These are phyloP conservation scores for Colletotrichum siamense DNA, from an alignment of 2,329 filamentous ascomycete genomes.

Conservation along the genomic window DNA sequence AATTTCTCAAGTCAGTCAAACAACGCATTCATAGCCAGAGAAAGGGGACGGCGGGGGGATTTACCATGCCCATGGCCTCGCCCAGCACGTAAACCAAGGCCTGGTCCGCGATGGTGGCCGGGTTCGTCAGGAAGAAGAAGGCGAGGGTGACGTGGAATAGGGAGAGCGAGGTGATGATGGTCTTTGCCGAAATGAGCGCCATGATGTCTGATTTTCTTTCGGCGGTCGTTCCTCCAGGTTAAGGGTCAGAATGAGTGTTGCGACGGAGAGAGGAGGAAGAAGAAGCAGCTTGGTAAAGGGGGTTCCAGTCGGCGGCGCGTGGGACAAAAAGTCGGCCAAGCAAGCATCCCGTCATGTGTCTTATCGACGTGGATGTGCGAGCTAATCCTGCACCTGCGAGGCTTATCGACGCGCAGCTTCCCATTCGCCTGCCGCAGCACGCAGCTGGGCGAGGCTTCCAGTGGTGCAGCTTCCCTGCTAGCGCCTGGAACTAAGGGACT, in stretches of 20 bases:
- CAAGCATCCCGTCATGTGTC: neutral
- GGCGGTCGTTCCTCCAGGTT: neutral
- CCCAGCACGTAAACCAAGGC: slow-evolving; percentile 82
- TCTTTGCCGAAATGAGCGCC: slow-evolving; percentile 81
- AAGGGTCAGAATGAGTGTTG: neutral
- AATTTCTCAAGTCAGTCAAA: neutral
- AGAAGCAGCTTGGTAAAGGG: neutral
- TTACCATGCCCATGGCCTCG: slow-evolving; percentile 82
- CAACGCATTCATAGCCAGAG: fast-evolving
- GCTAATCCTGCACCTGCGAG: neutral
- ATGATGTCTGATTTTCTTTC: slow-evolving; percentile 51
- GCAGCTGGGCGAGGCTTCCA: neutral
- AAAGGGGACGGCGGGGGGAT: slow-evolving; percentile 23
- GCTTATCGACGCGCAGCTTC: slow-evolving; percentile 17
- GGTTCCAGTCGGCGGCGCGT: neutral
- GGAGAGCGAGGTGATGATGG: slow-evolving; percentile 80
- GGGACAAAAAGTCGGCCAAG: neutral
- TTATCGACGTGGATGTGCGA: slow-evolving; percentile 10
- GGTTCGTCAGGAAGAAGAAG: slow-evolving; percentile 82
- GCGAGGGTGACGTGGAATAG: slow-evolving; percentile 86
- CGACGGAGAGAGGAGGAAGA: neutral
- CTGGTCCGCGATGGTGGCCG: slow-evolving; percentile 76
- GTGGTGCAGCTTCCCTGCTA: neutral
- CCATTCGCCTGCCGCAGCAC: neutral
- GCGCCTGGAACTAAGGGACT: neutral